phyloP scores from a whole-genome alignment of 805 yeast genomes.

The Yamadazyma philogaea region DNA sequence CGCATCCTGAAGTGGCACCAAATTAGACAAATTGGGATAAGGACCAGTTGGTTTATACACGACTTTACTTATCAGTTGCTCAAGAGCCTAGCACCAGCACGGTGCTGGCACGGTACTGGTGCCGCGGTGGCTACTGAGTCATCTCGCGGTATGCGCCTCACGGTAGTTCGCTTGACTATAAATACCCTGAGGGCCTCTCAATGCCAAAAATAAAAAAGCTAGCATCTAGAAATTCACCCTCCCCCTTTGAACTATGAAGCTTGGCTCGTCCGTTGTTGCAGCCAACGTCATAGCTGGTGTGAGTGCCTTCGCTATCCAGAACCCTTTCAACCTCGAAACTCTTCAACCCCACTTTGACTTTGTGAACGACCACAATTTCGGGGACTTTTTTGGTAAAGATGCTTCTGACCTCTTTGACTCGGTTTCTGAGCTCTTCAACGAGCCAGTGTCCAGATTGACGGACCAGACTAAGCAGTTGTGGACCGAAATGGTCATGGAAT shows the following conservation, averaged over 20 bases:
- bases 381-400: slow-evolving; percentile 17
- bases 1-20: neutral
- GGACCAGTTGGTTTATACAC: neutral
- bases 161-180: no score
- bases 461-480: slow-evolving; percentile 51
- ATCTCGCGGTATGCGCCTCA: neutral
- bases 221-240: no score
- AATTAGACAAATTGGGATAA: neutral
- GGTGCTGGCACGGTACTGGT: neutral
- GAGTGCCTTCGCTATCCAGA: slow-evolving; percentile 21
- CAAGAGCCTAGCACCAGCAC: neutral
- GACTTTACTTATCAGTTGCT: slow-evolving; percentile 1
- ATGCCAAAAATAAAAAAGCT: neutral
- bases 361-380: slow-evolving; percentile 4
- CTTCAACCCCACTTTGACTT: slow-evolving; percentile 12
- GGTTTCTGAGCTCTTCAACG: slow-evolving; percentile 50
- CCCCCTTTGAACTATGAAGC: slow-evolving; percentile 8
- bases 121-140: neutral
- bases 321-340: slow-evolving; percentile 11
- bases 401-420: slow-evolving; percentile 35
- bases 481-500: slow-evolving; percentile 60
- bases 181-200: slow-evolving; percentile 2
- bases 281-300: slow-evolving; percentile 16
- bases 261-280: slow-evolving; percentile 14
- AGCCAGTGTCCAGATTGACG: slow-evolving; percentile 49